Conservation (phyloP, 2,329 filamentous ascomycete genomes). For the Cladosporium sp. region DNA sequence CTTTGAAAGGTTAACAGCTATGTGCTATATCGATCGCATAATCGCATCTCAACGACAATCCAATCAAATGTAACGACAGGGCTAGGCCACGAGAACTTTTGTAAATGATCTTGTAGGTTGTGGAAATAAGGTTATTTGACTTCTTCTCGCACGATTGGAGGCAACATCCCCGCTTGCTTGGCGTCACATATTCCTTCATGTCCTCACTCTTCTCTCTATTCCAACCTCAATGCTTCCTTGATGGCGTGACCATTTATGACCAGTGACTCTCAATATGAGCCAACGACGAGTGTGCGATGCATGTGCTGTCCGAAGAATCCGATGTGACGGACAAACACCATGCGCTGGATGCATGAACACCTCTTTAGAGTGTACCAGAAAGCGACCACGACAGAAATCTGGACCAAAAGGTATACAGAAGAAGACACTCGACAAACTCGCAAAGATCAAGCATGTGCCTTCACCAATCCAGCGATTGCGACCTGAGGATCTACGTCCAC, state of each 20-base stretch:
- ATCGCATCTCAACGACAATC: no score
- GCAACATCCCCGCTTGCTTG: constrained; percentile 9
- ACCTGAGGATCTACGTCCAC: constrained; percentile 1
- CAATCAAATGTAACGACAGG: no score
- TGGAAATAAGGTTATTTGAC: no score
- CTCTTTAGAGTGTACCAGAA: constrained; percentile 14
- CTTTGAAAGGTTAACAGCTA: no score
- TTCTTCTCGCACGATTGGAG: no score
- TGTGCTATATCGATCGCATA: no score
- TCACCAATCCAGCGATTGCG: background rate
- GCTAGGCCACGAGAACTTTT: no score
- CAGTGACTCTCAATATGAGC: no score
- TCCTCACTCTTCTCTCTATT: background rate
- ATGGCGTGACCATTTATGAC: no score
- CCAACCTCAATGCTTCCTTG: no score
- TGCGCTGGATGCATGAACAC: constrained; percentile 13
- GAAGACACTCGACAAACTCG: constrained; percentile 10
- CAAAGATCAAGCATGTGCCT: background rate
- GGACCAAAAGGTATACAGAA: constrained; percentile 15
- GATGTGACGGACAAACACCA: constrained; percentile 16
- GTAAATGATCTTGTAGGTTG: no score
- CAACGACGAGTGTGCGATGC: constrained; percentile 17
- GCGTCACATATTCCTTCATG: background rate
- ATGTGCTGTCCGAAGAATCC: constrained; percentile 17
- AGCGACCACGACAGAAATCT: constrained; percentile 12